phyloP scores from a whole-genome alignment of 2,329 filamentous ascomycete genomes.

The Pestalotiopsis sp. region DNA sequence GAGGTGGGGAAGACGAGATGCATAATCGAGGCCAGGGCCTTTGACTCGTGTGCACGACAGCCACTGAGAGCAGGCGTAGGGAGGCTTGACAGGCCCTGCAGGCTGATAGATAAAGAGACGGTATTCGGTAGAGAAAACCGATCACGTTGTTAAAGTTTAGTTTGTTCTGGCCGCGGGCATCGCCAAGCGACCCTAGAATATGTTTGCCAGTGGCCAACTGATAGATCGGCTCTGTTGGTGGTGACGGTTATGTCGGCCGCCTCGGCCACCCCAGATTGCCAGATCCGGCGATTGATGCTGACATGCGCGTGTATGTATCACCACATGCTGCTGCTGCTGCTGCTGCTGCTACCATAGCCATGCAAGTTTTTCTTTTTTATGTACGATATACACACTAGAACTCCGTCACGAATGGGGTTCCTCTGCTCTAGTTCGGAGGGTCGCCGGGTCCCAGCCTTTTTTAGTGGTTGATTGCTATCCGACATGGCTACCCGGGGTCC shows the following conservation, averaged over 20 bases:
- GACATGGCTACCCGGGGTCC: not conserved
- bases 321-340: not conserved
- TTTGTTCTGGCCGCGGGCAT: not conserved
- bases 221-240: no score
- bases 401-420: not conserved
- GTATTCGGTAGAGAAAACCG: not conserved
- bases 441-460: no score
- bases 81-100: not conserved
- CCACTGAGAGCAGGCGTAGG: not conserved
- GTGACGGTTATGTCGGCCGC: not conserved
- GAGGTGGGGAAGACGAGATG: constrained; percentile 2
- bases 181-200: not conserved
- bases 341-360: not conserved
- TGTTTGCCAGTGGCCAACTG: not conserved
- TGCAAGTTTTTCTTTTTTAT: not conserved
- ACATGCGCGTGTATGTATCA: not conserved
- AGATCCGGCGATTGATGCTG: not conserved
- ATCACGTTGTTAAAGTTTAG: not conserved
- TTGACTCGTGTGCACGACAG: constrained; percentile 5
- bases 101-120: not conserved
- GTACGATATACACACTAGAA: not conserved
- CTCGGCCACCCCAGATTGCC: not conserved
- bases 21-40: not conserved
- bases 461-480: no score
- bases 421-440: not conserved